These are phyloP conservation scores for Hyaloscypha variabilis DNA, from an alignment of 495 filamentous ascomycete genomes.

Conservation along the genomic window DNA sequence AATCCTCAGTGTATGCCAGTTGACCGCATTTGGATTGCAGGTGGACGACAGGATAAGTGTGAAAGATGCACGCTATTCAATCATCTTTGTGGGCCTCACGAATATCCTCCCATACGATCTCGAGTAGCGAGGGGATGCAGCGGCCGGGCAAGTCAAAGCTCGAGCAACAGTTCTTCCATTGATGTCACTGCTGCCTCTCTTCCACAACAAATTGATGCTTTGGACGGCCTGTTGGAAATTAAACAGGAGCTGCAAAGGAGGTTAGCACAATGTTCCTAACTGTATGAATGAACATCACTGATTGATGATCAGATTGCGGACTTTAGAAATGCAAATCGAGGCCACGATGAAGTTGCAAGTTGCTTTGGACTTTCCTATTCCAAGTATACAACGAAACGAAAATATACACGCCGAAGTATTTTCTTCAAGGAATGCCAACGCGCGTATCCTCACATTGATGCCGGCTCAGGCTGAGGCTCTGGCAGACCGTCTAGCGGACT, in stretches of 20 bases:
- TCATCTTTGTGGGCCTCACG: background rate
- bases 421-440: conserved; percentile 1
- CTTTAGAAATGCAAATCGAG: conserved; percentile 6
- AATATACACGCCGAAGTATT: background rate
- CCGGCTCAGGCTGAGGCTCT: conserved; percentile 2
- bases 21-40: background rate
- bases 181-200: background rate
- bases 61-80: background rate
- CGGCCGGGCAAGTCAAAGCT: background rate
- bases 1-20: conserved; percentile 1
- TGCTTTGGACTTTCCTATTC: background rate
- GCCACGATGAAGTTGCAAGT: background rate
- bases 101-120: background rate
- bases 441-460: background rate
- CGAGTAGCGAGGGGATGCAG: background rate
- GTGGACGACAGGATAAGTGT: conserved; percentile 3
- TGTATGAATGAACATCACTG: background rate
- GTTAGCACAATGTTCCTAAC: background rate
- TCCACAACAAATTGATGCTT: background rate
- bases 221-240: background rate
- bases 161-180: background rate
- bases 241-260: background rate
- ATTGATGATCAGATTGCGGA: background rate
- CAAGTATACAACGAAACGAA: background rate
- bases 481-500: background rate